Conservation (phyloP, 2,329 filamentous ascomycete genomes). For the Cordyceps tenuipes region DNA sequence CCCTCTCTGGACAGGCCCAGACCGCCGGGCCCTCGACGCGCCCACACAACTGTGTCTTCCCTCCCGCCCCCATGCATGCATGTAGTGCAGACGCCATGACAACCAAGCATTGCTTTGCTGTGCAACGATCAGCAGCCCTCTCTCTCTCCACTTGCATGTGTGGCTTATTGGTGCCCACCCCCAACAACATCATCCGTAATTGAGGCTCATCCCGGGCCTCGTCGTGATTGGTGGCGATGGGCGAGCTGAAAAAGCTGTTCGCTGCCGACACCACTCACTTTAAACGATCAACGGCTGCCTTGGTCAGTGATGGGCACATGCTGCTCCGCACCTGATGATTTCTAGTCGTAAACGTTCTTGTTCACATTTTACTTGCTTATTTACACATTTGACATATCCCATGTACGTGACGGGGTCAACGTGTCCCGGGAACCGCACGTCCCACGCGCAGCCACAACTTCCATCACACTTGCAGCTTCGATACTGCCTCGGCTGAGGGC, state of each 20-base stretch:
- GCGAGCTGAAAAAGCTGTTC: constrained; percentile 3
- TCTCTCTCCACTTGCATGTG: not conserved
- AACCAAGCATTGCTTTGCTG: not conserved
- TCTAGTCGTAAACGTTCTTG: not conserved
- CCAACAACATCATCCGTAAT: not conserved
- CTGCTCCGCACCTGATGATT: not conserved
- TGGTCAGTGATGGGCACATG: constrained; percentile 1
- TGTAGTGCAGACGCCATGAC: not conserved
- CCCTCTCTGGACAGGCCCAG: not conserved
- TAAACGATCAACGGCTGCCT: not conserved
- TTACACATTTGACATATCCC: not conserved
- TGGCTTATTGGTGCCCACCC: not conserved
- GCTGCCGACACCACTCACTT: not conserved
- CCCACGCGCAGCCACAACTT: not conserved
- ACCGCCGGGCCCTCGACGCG: not conserved
- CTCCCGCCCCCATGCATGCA: not conserved
- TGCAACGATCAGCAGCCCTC: not conserved
- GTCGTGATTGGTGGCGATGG: not conserved
- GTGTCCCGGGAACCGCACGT: not conserved
- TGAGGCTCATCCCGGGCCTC: not conserved
- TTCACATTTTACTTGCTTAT: not conserved
- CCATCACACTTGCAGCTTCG: not conserved
- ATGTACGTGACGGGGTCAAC: not conserved
- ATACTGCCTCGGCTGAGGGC: not conserved
- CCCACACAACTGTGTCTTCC: not conserved